phyloP scores from a whole-genome alignment of 1,139 yeast species.

The Diutina ranongensis region DNA sequence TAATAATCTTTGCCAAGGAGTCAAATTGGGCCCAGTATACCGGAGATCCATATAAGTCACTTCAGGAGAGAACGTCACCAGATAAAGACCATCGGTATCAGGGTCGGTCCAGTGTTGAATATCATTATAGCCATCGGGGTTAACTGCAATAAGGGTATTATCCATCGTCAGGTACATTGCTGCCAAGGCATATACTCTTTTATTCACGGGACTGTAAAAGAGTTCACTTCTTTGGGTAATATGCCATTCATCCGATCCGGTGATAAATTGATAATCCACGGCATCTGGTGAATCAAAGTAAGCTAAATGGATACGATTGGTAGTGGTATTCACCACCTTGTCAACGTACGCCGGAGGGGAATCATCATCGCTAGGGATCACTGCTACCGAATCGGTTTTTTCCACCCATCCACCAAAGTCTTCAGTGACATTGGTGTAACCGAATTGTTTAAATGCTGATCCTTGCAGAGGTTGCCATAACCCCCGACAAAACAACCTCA shows the following conservation, averaged over 20 bases:
- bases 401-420: slow-evolving; percentile 48
- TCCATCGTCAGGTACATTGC: neutral
- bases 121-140: neutral
- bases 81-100: neutral
- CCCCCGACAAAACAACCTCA: slow-evolving; percentile 47
- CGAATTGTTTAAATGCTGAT: slow-evolving; percentile 11
- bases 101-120: slow-evolving; percentile 1
- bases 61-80: slow-evolving; percentile 2
- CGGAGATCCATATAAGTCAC: slow-evolving; percentile 24
- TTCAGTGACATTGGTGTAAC: slow-evolving; percentile 23
- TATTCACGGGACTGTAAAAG: slow-evolving; percentile 36
- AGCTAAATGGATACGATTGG: slow-evolving; percentile 46
- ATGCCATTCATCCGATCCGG: slow-evolving; percentile 36
- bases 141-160: neutral
- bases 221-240: neutral
- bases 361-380: slow-evolving; percentile 17
- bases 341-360: slow-evolving; percentile 57
- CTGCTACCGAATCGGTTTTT: slow-evolving; percentile 23
- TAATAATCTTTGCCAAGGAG: slow-evolving; percentile 54
- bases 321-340: slow-evolving; percentile 50
- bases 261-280: slow-evolving; percentile 27
- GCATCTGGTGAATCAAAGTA: slow-evolving; percentile 42
- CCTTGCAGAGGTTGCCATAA: slow-evolving; percentile 31
- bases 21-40: slow-evolving; percentile 50
- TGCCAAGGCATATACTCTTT: slow-evolving; percentile 33